Evolutionary conservation across 352 stramenopile species (phyloP).

Genomic region (Pythium folliculosum): DNA sequence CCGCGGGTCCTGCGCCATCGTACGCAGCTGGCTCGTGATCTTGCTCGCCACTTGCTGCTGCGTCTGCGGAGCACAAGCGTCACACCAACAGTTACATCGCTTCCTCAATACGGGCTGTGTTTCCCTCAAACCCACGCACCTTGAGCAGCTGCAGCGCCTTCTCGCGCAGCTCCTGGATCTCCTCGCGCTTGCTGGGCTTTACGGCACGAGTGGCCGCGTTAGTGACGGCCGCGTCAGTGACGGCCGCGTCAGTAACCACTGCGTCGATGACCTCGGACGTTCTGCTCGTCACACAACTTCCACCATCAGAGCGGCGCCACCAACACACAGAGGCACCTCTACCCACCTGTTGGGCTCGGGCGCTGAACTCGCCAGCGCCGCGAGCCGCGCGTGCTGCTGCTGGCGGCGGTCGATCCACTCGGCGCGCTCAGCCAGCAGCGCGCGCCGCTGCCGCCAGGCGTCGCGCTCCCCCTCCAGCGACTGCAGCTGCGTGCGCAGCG

Average conservation of each 20-base stretch:
- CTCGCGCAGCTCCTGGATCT: constrained; percentile 23
- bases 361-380: neutral
- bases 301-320: no score
- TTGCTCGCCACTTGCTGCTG: constrained; percentile 18
- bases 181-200: constrained; percentile 13
- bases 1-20: constrained; percentile 4
- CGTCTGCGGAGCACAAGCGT: constrained; percentile 1
- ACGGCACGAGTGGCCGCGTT: neutral
- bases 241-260: no score
- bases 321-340: no score
- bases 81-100: no score
- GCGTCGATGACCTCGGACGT: no score
- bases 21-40: constrained; percentile 19
- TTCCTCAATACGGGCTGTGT: no score
- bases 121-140: neutral
- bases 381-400: constrained; percentile 2
- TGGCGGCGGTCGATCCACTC: constrained; percentile 16
- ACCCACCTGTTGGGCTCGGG: neutral
- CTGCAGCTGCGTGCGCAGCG: constrained; percentile 19
- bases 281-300: no score
- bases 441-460: neutral
- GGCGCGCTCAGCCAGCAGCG: neutral
- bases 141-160: constrained; percentile 18
- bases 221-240: neutral
- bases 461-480: constrained; percentile 21